Evolutionary conservation across 163 green algal genomes (phyloP), one percentile per base, ranked within the genome.

Genomic region (Scenedesmus sp.): DNA sequence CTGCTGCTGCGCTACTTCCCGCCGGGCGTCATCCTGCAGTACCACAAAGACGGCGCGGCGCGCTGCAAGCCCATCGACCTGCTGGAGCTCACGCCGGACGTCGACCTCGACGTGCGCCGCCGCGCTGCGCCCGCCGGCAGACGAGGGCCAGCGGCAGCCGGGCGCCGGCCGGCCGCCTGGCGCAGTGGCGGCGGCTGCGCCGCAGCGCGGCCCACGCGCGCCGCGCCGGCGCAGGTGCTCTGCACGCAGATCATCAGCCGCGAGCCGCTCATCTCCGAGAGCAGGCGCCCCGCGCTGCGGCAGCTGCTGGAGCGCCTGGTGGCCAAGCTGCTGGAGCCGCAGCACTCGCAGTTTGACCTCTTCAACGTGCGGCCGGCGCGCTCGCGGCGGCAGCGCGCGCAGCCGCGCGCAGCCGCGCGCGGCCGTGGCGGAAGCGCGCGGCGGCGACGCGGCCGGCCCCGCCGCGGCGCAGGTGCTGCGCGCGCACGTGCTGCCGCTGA

Each of bases 1-100:
- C 90, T 95, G 29, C 47, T 95, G 31, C 77, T 95, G 63, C 85
- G 91, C 3, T 95, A 95, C 80, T 94, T 91, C 62, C 91, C 91
- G 4, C 91, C 91, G 0, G 91, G 91, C 20, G 87, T 95, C 47
- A 92, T 95, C 63, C 63, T 95, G 26, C 84, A 94, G 65, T 95
- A 93, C 81, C 84, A 90, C 65, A 39, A 15, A 18, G 79, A 89
- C 22, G 91, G 85, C 0, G 67, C 79, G 14, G 81, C 89, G 65
- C 90, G 89, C 72, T 83, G 90, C 28, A 91, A 90, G 70, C 83
- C 84, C 0, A 81, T 94, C 22, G 91, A 95, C 70, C 75, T 95
- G 54, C 77, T 95, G 48, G 84, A 94, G 63, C 73, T 94, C 7
- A 87, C 78, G 22, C 81, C 86, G 9, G 88, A 92, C 29, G 82